Conservation (phyloP, 352 stramenopile species). For the Phytopythium aichiense region DNA sequence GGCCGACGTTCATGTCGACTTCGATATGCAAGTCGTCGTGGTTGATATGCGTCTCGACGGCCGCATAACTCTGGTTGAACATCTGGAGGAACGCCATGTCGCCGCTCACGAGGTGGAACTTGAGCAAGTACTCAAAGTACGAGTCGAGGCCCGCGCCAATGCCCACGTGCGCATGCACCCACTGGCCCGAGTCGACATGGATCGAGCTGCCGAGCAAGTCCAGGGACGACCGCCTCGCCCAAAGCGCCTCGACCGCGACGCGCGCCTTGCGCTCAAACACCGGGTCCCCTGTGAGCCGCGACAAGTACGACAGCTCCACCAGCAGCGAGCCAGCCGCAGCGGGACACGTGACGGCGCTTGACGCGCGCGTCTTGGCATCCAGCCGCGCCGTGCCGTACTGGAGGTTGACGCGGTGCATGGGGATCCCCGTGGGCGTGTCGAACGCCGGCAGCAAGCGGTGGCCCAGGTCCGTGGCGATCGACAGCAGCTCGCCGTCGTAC, state of each 20-base stretch:
- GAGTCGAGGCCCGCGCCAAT: slow-evolving; percentile 95
- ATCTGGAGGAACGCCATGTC: slow-evolving; percentile 91
- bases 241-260: slow-evolving; percentile 72
- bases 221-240: slow-evolving; percentile 66
- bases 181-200: slow-evolving; percentile 86
- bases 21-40: slow-evolving; percentile 77
- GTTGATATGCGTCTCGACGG: slow-evolving; percentile 75
- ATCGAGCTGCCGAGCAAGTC: slow-evolving; percentile 95
- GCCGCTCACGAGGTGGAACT: slow-evolving; percentile 95
- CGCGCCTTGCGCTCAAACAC: slow-evolving; percentile 61
- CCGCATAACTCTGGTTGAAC: slow-evolving; percentile 83
- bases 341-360: slow-evolving; percentile 83
- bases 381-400: slow-evolving; percentile 31
- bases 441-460: slow-evolving; percentile 95
- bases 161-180: slow-evolving; percentile 69
- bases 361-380: slow-evolving; percentile 63
- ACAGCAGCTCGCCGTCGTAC: slow-evolving; percentile 94
- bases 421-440: slow-evolving; percentile 93
- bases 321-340: slow-evolving; percentile 95
- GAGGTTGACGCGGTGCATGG: slow-evolving; percentile 97
- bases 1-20: slow-evolving; percentile 83
- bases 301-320: slow-evolving; percentile 96
- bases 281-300: slow-evolving; percentile 53
- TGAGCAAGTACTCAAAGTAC: slow-evolving; percentile 98
- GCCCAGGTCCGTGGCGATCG: slow-evolving; percentile 93